Conservation (phyloP, 208 protist genomes). For the Leptomonas seymouri region DNA sequence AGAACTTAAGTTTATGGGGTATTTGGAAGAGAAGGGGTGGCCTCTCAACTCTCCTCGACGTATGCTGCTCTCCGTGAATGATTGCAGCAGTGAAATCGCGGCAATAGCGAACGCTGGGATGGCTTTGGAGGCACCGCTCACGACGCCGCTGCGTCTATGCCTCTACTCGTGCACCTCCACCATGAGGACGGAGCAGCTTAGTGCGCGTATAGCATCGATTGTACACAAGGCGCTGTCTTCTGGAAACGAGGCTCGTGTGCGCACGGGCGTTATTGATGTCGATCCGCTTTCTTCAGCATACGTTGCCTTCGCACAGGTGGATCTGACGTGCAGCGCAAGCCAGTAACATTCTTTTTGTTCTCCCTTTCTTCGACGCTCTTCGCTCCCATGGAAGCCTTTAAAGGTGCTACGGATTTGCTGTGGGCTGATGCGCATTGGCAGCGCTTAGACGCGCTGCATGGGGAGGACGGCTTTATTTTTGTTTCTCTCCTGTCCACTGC, state of each 20-base stretch:
- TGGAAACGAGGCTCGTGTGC: conserved; percentile 11
- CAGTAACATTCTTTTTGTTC: conserved; percentile 26
- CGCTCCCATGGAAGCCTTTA: too few species aligned
- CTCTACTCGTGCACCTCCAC: conserved; percentile 27
- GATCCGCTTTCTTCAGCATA: conserved; percentile 62
- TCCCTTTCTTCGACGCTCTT: too few species aligned
- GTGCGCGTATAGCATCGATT: conserved; percentile 1
- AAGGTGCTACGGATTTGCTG: too few species aligned
- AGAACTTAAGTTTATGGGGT: too few species aligned
- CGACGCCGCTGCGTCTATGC: conserved; percentile 11
- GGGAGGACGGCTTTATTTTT: too few species aligned
- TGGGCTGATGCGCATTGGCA: too few species aligned
- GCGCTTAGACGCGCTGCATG: too few species aligned
- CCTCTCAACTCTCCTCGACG: neutral
- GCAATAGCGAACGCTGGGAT: neutral
- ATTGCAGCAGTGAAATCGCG: neutral
- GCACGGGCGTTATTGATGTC: conserved; percentile 64
- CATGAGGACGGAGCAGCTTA: conserved; percentile 10
- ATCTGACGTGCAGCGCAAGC: conserved; percentile 7
- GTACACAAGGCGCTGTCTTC: neutral
- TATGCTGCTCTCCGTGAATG: conserved; percentile 18
- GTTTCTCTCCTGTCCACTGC: too few species aligned
- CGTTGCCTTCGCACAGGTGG: conserved; percentile 55
- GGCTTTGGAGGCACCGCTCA: neutral
- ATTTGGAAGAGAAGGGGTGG: too few species aligned